phyloP scores from a whole-genome alignment of 73 alveolate species.

The Symbiodinium natans region DNA sequence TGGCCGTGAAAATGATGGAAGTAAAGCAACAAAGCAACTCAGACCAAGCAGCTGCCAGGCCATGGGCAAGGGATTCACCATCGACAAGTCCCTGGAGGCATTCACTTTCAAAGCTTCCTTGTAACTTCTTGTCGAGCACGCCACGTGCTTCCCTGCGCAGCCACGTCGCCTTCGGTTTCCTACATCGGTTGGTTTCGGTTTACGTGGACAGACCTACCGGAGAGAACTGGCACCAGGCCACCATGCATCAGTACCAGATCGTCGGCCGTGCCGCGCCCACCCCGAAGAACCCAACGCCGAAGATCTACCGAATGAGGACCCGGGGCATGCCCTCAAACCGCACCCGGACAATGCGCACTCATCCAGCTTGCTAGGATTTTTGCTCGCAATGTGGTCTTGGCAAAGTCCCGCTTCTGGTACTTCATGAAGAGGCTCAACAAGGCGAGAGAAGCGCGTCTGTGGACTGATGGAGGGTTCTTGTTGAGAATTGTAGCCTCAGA shows the following conservation, averaged over 20 bases:
- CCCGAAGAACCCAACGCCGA: constrained; percentile 87
- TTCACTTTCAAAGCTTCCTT: background rate
- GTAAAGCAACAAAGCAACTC: background rate
- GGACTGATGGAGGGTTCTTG: background rate
- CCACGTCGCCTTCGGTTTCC: background rate
- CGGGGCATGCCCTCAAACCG: background rate
- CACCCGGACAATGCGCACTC: background rate
- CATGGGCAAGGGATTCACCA: constrained; percentile 92
- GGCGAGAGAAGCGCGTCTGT: background rate
- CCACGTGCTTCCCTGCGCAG: background rate
- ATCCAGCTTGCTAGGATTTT: constrained; percentile 28
- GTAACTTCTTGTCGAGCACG: background rate
- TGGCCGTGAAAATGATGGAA: too few species aligned
- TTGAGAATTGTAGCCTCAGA: background rate
- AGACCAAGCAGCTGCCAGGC: constrained; percentile 15
- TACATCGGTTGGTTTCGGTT: background rate
- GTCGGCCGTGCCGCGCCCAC: constrained; percentile 94
- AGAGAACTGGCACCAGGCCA: constrained; percentile 6
- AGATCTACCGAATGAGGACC: constrained; percentile 91
- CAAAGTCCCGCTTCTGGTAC: constrained; percentile 94
- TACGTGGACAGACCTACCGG: background rate
- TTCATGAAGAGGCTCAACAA: constrained; percentile 94
- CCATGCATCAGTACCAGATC: constrained; percentile 93
- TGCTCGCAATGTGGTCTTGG: constrained; percentile 84
- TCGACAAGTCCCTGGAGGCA: constrained; percentile 79